phyloP scores from a whole-genome alignment of 2,329 filamentous ascomycete genomes.

The Colletotrichum sublineola region DNA sequence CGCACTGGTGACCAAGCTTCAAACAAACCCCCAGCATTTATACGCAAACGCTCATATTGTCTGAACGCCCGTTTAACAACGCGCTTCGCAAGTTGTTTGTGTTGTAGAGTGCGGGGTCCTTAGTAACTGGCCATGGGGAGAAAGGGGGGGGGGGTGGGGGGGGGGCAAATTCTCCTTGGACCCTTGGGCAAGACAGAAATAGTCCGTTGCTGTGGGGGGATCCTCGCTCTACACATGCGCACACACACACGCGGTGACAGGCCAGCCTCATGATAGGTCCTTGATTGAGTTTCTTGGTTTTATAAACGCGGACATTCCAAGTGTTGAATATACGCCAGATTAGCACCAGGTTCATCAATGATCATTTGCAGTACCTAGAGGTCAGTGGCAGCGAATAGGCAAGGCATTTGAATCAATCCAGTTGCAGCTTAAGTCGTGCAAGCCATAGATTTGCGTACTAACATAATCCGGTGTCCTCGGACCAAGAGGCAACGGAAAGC shows the following conservation, averaged over 20 bases:
- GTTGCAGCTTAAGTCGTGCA: neutral
- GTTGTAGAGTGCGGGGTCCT: constrained; percentile 2
- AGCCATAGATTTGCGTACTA: neutral
- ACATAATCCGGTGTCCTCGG: neutral
- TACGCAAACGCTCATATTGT: neutral
- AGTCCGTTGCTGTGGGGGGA: neutral
- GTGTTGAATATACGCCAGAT: too few relatives aligned
- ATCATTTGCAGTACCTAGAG: too few relatives aligned
- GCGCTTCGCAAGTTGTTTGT: neutral
- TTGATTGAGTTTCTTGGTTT: neutral
- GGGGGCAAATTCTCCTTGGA: neutral
- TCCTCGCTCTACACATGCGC: neutral
- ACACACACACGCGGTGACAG: neutral
- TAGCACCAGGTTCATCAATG: too few relatives aligned
- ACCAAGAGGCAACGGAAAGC: neutral
- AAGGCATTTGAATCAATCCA: neutral
- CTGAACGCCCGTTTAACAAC: neutral
- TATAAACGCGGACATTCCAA: neutral
- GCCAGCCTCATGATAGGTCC: neutral
- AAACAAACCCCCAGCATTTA: neutral
- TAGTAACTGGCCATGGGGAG: neutral
- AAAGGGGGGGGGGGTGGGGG: too few relatives aligned
- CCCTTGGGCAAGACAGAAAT: neutral
- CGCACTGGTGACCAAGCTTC: neutral
- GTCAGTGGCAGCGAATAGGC: too few relatives aligned